Conservation (phyloP, 164 flowering plant species). For the Tetracentron sinense region DNA sequence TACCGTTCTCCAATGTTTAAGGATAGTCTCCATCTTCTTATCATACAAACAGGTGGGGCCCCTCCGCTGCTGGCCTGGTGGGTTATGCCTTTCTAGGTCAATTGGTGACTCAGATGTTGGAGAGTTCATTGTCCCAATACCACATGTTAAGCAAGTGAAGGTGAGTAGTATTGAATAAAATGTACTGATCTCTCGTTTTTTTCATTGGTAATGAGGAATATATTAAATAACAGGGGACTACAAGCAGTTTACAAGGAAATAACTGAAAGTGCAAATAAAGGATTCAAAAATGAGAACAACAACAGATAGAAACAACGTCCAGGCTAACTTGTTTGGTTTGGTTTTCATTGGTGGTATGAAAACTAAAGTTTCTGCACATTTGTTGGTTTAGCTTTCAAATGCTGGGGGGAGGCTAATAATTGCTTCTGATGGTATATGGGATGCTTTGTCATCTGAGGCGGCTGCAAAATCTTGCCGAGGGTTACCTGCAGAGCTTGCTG, state of each 20-base stretch:
- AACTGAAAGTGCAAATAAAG: no score
- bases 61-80: slow-evolving; percentile 96
- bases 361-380: slow-evolving; percentile 7
- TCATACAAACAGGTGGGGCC: slow-evolving; percentile 67
- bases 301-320: no score
- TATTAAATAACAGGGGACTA: no score
- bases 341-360: background rate
- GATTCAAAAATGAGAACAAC: no score
- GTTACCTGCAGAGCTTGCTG: slow-evolving; percentile 90
- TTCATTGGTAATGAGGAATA: no score
- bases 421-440: slow-evolving; percentile 95
- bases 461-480: no score
- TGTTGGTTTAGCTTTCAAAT: slow-evolving; percentile 55
- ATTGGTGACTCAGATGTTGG: slow-evolving; percentile 94
- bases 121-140: slow-evolving; percentile 82
- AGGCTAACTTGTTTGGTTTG: slow-evolving; percentile 10
- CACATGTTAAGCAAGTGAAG: slow-evolving; percentile 96
- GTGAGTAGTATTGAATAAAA: slow-evolving; percentile 28
- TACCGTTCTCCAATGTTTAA: background rate
- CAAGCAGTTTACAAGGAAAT: no score
- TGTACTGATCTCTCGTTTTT: slow-evolving; percentile 1
- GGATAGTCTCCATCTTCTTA: slow-evolving; percentile 1
- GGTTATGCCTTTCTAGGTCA: slow-evolving; percentile 86
- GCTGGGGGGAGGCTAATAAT: slow-evolving; percentile 83
- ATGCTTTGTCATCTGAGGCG: slow-evolving; percentile 70